Conservation (phyloP, 208 protist species). For the Trypanosoma scelopori region DNA sequence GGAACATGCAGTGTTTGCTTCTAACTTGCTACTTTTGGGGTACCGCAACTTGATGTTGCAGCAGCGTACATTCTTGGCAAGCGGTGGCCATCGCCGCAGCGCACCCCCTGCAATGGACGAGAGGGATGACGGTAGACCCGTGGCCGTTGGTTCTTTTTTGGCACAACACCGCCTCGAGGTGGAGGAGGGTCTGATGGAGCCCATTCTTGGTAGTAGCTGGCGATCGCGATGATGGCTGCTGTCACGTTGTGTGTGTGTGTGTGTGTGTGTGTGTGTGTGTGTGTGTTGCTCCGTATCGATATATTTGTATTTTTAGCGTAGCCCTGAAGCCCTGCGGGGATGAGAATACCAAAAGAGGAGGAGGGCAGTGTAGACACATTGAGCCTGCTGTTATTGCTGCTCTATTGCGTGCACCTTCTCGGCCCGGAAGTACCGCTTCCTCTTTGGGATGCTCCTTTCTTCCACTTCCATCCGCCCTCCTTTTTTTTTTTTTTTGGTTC, state of each 20-base stretch:
- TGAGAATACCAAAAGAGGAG: too few relatives aligned
- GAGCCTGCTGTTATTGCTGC: too few relatives aligned
- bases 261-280: constrained; percentile 22
- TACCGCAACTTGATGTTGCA: constrained; percentile 69
- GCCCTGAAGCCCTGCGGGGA: too few relatives aligned
- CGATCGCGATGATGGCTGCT: background rate
- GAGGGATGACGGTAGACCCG: background rate
- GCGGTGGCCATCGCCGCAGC: background rate
- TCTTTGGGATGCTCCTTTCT: too few relatives aligned
- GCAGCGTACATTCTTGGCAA: constrained; percentile 55
- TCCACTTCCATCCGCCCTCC: too few relatives aligned
- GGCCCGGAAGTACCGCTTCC: too few relatives aligned
- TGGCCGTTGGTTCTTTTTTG: constrained; percentile 42
- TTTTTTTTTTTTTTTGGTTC: constrained; percentile 8
- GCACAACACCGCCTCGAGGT: constrained; percentile 60
- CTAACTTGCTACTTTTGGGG: constrained; percentile 50
- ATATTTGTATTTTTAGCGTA: background rate
- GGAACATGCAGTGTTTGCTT: constrained; percentile 36
- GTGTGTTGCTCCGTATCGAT: too few relatives aligned
- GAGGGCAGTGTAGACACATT: too few relatives aligned
- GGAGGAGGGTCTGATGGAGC: constrained; percentile 57
- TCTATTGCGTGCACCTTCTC: too few relatives aligned
- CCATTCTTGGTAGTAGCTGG: constrained; percentile 39
- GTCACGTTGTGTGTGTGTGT: constrained; percentile 15
- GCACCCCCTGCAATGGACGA: background rate